Evolutionary conservation across 2,329 filamentous ascomycete genomes (phyloP), one percentile per base, ranked within the genome.

Genomic region (Aspergillus sp.): DNA sequence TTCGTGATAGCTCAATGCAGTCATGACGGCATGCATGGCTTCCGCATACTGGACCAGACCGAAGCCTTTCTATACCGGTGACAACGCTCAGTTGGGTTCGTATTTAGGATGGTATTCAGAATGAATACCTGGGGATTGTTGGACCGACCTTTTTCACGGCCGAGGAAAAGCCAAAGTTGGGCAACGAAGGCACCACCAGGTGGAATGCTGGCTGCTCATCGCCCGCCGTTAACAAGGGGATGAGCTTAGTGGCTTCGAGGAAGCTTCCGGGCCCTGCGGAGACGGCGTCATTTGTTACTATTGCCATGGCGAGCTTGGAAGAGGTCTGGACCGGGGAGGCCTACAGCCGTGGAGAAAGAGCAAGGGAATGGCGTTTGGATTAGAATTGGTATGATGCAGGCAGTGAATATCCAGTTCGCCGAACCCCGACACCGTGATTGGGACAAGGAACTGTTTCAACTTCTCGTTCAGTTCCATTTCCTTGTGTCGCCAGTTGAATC

Each of bases 11-110:
- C 88, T 88, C 2, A 92, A 80, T 12, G 82, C 80, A 6, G 84
- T 74, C 89, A 92, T 92, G 9, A 92, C 75, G 57, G 85, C 86
- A 71, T 92, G 84, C 63, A 85, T 78, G 0, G 82, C 81, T 70
- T 91, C 85, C 2, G 86, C 86, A 65, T 89, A 88, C 63, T 89
- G 84, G 20, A 78, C 77, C 16, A 85, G 67, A 2, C 79, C 81
- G 60, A 89, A 89, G 0, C 86, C 86, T 57, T 77, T 78, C 71
- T 84, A 79, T 18, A 3, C 22, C 26, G 2, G 12, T 12, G 16
- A 9, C 22, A 10, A 59, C 49, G 59, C 51, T 36, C 20, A 24
- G 2, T 39, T 11, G 42, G 51, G 2, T 54, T 47, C 11, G 11
- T 12, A 36, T 18, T 32, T 18, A 4, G 14, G 1, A 16, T 42